Conservation (phyloP, 2,329 filamentous ascomycete species). For the Phialocephala sp. region DNA sequence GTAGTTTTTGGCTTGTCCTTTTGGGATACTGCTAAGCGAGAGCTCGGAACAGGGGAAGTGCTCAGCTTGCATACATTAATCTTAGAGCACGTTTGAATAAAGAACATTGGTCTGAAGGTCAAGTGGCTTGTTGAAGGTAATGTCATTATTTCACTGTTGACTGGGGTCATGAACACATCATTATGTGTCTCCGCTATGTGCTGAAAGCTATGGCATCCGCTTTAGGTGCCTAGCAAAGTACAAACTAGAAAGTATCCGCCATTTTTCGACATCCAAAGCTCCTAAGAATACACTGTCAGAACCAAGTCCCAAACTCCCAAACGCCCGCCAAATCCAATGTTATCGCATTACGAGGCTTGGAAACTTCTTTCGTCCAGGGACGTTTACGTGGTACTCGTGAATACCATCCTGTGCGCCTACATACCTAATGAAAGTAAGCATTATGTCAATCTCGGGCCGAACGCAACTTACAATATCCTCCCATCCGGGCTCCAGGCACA, state of each 20-base stretch:
- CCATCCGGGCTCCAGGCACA: slow-evolving; percentile 68
- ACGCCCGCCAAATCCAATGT: slow-evolving; percentile 20
- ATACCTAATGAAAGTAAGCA: slow-evolving; percentile 51
- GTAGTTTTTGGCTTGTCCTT: neutral
- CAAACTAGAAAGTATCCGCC: neutral
- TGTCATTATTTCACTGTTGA: neutral
- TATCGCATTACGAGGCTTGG: slow-evolving; percentile 60
- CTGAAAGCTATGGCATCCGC: neutral
- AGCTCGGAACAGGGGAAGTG: too few relatives aligned
- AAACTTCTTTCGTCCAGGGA: slow-evolving; percentile 63
- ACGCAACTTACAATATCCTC: slow-evolving; percentile 57
- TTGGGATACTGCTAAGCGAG: too few relatives aligned
- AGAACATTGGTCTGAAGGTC: neutral
- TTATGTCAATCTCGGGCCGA: neutral
- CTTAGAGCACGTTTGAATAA: too few relatives aligned
- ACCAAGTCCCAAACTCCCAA: slow-evolving; percentile 20
- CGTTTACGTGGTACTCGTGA: slow-evolving; percentile 73
- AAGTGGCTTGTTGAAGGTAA: neutral
- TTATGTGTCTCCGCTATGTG: neutral
- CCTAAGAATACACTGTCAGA: slow-evolving; percentile 2
- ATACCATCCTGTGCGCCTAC: slow-evolving; percentile 74
- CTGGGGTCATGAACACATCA: neutral
- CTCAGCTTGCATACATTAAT: too few relatives aligned
- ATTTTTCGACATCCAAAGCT: neutral
- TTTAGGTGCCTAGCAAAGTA: neutral